Conservation (phyloP, 306 rosid genomes). For the Prinsepia uniflora region DNA sequence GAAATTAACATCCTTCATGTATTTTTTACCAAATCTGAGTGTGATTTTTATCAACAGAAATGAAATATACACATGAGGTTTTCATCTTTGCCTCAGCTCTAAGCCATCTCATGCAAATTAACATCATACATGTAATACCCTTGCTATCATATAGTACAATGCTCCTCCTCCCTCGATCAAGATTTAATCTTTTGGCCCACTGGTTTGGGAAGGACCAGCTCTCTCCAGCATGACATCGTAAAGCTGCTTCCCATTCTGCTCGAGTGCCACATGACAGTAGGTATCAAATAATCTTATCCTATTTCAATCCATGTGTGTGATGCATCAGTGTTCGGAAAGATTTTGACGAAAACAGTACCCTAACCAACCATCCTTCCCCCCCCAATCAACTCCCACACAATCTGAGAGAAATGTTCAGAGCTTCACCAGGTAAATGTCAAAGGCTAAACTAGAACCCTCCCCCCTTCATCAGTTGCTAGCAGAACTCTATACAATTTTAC, state of each 20-base stretch:
- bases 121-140: too few species aligned
- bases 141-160: not conserved
- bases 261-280: constrained; percentile 10
- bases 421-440: too few species aligned
- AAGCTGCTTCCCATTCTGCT: constrained; percentile 92
- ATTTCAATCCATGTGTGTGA: not conserved
- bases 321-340: too few species aligned
- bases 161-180: constrained; percentile 2
- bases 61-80: not conserved
- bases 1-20: not conserved
- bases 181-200: constrained; percentile 48
- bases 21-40: too few species aligned
- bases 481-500: not conserved
- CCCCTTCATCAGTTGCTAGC: constrained; percentile 5
- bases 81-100: not conserved
- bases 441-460: too few species aligned
- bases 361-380: too few species aligned
- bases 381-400: too few species aligned
- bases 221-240: constrained; percentile 91
- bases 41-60: not conserved
- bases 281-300: not conserved
- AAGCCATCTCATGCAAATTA: too few species aligned
- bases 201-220: constrained; percentile 87
- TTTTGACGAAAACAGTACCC: too few species aligned
- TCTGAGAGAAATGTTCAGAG: too few species aligned